These are phyloP conservation scores for Sporisorium graminicola DNA, from an alignment of 1,284 basidiomycete genomes.

Conservation along the genomic window DNA sequence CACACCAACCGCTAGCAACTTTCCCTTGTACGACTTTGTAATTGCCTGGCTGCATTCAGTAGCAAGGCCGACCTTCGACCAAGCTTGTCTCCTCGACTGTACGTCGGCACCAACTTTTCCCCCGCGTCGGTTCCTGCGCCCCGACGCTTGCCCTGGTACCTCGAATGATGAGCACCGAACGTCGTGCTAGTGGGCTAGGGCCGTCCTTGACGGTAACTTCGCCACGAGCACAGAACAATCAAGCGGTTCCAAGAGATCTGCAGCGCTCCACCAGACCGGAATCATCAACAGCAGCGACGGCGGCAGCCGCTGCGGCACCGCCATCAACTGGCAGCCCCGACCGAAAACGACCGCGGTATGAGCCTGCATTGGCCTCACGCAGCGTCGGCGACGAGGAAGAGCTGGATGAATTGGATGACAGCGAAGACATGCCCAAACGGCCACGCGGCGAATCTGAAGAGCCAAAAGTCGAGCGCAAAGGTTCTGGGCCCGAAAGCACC, in stretches of 20 bases:
- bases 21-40: neutral
- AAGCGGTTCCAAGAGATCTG: slow-evolving; percentile 32
- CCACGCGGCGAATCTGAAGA: slow-evolving; percentile 27
- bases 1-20: neutral
- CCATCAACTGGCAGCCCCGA: slow-evolving; percentile 28
- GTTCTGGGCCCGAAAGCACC: slow-evolving; percentile 22
- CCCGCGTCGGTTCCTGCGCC: neutral
- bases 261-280: slow-evolving; percentile 15
- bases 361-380: slow-evolving; percentile 13
- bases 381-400: slow-evolving; percentile 37
- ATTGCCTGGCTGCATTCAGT: neutral
- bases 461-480: slow-evolving; percentile 30
- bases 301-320: neutral
- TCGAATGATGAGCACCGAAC: slow-evolving; percentile 54
- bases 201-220: slow-evolving; percentile 28
- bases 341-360: slow-evolving; percentile 44
- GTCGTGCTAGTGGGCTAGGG: slow-evolving; percentile 37
- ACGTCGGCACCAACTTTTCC: neutral
- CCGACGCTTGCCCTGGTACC: slow-evolving; percentile 10
- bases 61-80: neutral
- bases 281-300: neutral
- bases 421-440: slow-evolving; percentile 23
- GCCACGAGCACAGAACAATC: slow-evolving; percentile 23
- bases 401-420: slow-evolving; percentile 44
- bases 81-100: neutral